Percentiles rank a stretch among this genome's conserved stretches.
Conservation (phyloP, 441 rosid genomes). For the Gossypium lobatum region DNA sequence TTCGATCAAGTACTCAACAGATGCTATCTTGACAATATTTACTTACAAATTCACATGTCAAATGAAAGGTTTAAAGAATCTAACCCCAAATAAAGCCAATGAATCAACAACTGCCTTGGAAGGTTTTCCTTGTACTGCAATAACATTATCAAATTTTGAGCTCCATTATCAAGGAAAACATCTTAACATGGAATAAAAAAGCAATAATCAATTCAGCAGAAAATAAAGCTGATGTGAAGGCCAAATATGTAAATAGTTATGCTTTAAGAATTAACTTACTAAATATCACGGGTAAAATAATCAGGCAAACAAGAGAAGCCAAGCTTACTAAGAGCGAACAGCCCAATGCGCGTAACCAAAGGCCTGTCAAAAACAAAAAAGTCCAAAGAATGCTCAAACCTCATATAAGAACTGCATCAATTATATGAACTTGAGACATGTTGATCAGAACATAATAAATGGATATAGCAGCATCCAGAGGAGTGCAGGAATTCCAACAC, state of each 20-base stretch:
- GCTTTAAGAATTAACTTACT: conserved; percentile 38
- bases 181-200: background rate
- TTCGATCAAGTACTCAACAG: background rate
- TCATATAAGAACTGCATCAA: background rate
- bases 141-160: conserved; percentile 8
- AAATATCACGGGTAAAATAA: conserved; percentile 77
- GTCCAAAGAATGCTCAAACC: background rate
- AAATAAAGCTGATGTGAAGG: conserved; percentile 2
- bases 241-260: conserved; percentile 2
- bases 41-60: background rate
- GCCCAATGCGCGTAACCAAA: conserved; percentile 82
- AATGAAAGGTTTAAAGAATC: conserved; percentile 22
- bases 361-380: conserved; percentile 30
- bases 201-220: background rate
- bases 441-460: background rate
- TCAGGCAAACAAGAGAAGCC: conserved; percentile 86
- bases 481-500: background rate
- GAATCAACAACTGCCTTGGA: conserved; percentile 65
- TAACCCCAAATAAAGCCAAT: conserved; percentile 73
- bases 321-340: conserved; percentile 97
- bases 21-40: background rate
- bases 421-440: background rate
- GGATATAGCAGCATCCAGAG: background rate
- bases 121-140: conserved; percentile 72
- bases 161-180: background rate